A percentile compares a stretch with the other conserved stretches of the same genome.
phyloP scores from a whole-genome alignment of 2,329 filamentous ascomycete species.

The Dothideomycetes sp. region DNA sequence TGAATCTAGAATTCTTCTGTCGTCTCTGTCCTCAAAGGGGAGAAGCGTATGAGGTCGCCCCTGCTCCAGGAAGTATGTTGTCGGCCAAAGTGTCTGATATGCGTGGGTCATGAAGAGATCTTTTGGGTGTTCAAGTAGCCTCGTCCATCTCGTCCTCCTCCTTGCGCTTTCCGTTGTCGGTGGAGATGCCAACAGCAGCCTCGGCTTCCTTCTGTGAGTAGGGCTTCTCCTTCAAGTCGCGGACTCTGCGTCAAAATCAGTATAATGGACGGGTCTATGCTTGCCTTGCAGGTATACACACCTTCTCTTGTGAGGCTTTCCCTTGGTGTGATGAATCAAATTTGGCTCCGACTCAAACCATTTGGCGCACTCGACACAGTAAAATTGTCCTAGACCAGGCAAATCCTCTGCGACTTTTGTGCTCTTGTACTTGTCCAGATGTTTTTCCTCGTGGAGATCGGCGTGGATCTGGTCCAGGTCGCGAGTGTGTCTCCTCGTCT shows the following conservation, averaged over 20 bases:
- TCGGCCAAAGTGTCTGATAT: not conserved
- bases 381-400: conserved; percentile 74
- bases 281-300: conserved; percentile 30
- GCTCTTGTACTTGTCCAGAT: conserved; percentile 69
- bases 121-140: conserved; percentile 4
- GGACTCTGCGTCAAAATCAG: conserved; percentile 49
- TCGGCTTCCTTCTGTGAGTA: conserved; percentile 82
- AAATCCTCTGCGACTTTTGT: conserved; percentile 77
- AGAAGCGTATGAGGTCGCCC: not conserved
- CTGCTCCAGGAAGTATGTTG: not conserved
- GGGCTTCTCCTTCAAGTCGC: conserved; percentile 71
- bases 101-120: not conserved
- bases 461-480: conserved; percentile 87
- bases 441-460: conserved; percentile 68
- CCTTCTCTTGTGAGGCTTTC: conserved; percentile 91
- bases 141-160: conserved; percentile 11
- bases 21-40: too few species aligned
- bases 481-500: conserved; percentile 47
- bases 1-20: too few species aligned
- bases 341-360: conserved; percentile 86
- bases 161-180: conserved; percentile 44
- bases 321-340: conserved; percentile 64
- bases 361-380: conserved; percentile 90
- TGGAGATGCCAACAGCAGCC: conserved; percentile 62
- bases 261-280: not conserved